Evolutionary conservation across 192 early-diverging fungal genomes (phyloP), one percentile per base, ranked within the genome.

Genomic region (Entomortierella lignicola): DNA sequence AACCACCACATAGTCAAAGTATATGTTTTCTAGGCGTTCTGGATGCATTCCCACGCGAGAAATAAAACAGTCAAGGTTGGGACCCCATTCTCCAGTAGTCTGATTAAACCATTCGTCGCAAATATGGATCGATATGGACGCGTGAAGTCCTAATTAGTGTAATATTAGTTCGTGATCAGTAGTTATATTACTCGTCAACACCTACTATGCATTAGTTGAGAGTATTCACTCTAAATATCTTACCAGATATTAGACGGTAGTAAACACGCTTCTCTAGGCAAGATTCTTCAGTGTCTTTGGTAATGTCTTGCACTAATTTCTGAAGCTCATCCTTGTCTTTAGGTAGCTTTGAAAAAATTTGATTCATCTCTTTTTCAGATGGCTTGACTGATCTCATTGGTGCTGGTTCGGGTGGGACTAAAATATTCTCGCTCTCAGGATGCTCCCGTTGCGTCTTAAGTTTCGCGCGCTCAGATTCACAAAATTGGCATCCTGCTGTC

Each of bases 51-150:
- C 97, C 53, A 99, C 89, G 42, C 97, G 95, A 20, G 89, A 84
- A 20, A 92, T 86, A 80, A 96, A 99, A 81, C 98, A 99, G 41
- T 94, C 91, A 39, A 96, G 86, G 69, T 97, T 95, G 27, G 90
- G 91, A 43, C 91, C 81, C 98, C 98, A 99, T 71, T 85, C 83
- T 25, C 94, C 93, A 23, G 94, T 95, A 0, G 92, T 93, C 44
- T 90, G 85, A 71, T 99, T 91, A 65, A 97, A 90, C 82, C 90
- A 97, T 71, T 99, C 92, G 56, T 94, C 87, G 81, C 98, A 99
- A 59, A 99, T 97, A 82, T 99, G 97, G 10, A 95, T 94, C 1
- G 98, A 99, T 30, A 98, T 98, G 21, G 97, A 98, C 0, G 96
- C 86, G 75, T 99, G 98, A 30, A 99, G 87, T 11, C 98, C 83